Conservation (phyloP, 345 rosid genomes). For the Firmiana major region DNA sequence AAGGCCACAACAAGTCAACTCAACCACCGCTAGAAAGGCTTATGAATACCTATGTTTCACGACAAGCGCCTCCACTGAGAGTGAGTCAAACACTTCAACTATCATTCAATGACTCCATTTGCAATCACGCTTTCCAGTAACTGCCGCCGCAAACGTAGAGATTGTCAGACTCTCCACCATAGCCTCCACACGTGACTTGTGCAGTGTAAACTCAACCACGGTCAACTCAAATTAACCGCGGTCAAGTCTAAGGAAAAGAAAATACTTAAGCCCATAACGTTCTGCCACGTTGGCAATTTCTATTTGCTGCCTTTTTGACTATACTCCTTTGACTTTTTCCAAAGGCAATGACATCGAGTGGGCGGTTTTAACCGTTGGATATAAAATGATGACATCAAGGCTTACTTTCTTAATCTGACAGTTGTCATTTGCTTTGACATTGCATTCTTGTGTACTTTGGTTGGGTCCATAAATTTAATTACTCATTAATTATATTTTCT, state of each 20-base stretch:
- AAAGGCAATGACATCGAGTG: neutral
- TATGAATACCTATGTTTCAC: neutral
- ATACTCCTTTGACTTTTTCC: neutral
- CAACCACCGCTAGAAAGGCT: neutral
- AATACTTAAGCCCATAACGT: neutral
- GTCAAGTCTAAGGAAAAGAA: neutral
- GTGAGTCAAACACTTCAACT: neutral
- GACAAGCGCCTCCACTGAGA: neutral
- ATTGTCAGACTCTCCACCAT: constrained; percentile 12
- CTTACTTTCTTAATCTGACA: neutral
- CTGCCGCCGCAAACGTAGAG: constrained; percentile 45
- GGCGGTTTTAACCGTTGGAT: constrained; percentile 3
- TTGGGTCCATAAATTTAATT: neutral
- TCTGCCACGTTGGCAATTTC: constrained; percentile 1
- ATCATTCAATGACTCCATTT: neutral
- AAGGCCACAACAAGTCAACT: too few species aligned
- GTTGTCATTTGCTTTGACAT: neutral
- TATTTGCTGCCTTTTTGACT: neutral
- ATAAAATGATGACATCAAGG: neutral
- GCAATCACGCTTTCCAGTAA: neutral
- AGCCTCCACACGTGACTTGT: constrained; percentile 31
- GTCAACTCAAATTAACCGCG: neutral
- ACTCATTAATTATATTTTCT: neutral
- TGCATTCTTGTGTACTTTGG: neutral
- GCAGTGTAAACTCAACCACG: constrained; percentile 2